Conservation (phyloP, 2,329 filamentous ascomycete genomes). For the Trichoderma arundinaceum region DNA sequence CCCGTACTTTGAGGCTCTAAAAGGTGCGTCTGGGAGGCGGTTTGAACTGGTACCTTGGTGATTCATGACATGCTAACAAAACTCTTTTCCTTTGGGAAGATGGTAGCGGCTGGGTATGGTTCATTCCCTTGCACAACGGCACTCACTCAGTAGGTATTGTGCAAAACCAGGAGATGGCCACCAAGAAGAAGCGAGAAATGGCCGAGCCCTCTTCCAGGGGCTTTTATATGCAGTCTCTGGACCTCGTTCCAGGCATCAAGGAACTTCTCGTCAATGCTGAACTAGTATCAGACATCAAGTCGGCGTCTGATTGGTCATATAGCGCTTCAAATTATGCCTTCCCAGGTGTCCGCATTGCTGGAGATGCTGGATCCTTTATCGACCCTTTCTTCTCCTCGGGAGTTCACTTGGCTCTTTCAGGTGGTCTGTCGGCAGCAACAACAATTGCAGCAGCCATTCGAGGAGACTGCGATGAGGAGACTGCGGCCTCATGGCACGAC, state of each 20-base stretch:
- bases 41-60: too few relatives aligned
- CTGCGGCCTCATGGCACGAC: slow-evolving; percentile 50
- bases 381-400: slow-evolving; percentile 57
- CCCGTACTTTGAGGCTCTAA: slow-evolving; percentile 53
- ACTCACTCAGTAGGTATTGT: slow-evolving; percentile 53
- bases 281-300: slow-evolving; percentile 46
- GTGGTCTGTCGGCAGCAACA: slow-evolving; percentile 52
- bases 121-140: slow-evolving; percentile 56
- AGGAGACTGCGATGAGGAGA: slow-evolving; percentile 47
- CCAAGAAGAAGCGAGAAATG: slow-evolving; percentile 41
- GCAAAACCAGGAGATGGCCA: slow-evolving; percentile 46
- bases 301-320: slow-evolving; percentile 56
- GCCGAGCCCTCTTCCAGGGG: slow-evolving; percentile 35
- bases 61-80: not conserved
- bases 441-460: slow-evolving; percentile 49
- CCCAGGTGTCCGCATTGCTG: slow-evolving; percentile 49
- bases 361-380: slow-evolving; percentile 57
- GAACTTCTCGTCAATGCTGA: slow-evolving; percentile 42
- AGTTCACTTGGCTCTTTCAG: slow-evolving; percentile 51
- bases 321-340: slow-evolving; percentile 50
- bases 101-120: slow-evolving; percentile 57
- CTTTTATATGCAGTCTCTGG: slow-evolving; percentile 46
- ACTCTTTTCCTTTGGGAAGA: slow-evolving; percentile 38
- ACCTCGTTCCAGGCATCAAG: slow-evolving; percentile 42
- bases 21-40: slow-evolving; percentile 35